Evolutionary conservation across 352 stramenopile genomes (phyloP).

Genomic region (Pseudoperonospora humuli): DNA sequence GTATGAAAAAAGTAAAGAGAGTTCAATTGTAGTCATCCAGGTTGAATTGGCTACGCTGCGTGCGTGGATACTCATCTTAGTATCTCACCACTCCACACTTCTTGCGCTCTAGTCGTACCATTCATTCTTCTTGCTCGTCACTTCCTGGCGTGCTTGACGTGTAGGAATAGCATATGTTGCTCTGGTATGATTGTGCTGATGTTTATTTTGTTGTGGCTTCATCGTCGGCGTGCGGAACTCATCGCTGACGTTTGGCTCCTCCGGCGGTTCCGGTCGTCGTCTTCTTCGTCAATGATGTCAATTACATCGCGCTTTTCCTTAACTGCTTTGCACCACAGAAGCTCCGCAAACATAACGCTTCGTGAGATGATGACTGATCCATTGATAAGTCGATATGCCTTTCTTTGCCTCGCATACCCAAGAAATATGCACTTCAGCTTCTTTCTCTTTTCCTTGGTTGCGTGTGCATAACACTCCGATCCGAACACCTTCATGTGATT

Average conservation of each 20-base stretch:
- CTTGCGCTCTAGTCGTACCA: neutral
- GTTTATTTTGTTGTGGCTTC: no score
- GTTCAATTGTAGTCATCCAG: neutral
- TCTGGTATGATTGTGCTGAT: no score
- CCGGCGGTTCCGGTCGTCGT: no score
- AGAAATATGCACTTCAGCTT: neutral
- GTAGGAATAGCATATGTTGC: neutral
- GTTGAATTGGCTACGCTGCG: neutral
- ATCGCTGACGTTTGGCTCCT: no score
- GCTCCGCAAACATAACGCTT: neutral
- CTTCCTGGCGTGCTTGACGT: no score
- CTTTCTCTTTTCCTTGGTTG: neutral
- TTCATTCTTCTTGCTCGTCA: neutral
- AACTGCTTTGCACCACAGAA: neutral
- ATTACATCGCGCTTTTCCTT: neutral
- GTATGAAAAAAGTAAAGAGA: neutral
- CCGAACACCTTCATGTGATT: neutral
- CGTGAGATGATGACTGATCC: neutral
- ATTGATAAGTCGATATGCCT: neutral
- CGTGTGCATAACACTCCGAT: neutral
- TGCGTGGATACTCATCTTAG: neutral
- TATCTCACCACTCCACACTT: neutral
- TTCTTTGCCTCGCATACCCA: neutral
- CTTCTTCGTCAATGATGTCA: neutral
- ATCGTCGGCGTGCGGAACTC: neutral